These are phyloP conservation scores for Scedosporium dehoogii DNA, from an alignment of 2,329 filamentous ascomycete genomes.

Conservation along the genomic window DNA sequence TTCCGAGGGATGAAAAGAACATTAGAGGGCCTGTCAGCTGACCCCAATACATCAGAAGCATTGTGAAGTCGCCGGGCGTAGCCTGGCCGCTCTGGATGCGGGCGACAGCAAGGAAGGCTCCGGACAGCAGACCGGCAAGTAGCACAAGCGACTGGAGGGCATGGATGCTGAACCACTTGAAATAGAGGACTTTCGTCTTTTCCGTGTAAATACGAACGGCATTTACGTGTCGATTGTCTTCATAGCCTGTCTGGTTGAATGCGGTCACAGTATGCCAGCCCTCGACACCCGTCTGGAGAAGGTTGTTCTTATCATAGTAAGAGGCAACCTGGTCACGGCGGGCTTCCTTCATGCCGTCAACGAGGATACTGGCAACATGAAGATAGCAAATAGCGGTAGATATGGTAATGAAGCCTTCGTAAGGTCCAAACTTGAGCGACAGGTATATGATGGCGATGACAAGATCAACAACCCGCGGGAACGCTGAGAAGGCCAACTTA, in stretches of 20 bases:
- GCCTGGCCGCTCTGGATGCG: conserved; percentile 54
- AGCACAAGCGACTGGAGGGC: conserved; percentile 53
- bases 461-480: conserved; percentile 53
- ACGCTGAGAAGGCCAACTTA: conserved; percentile 45
- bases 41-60: conserved; percentile 64
- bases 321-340: conserved; percentile 41
- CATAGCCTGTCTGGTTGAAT: conserved; percentile 49
- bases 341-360: conserved; percentile 37
- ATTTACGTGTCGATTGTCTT: conserved; percentile 41
- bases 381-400: conserved; percentile 48
- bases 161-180: conserved; percentile 12
- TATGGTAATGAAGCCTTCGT: conserved; percentile 53
- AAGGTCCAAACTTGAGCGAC: conserved; percentile 46
- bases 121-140: conserved; percentile 59
- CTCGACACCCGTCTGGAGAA: conserved; percentile 44
- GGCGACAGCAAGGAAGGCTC: conserved; percentile 49
- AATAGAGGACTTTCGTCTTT: conserved; percentile 24
- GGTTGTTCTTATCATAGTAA: conserved; percentile 44
- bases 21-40: conserved; percentile 62
- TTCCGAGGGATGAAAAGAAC: conserved; percentile 53
- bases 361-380: conserved; percentile 41
- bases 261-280: conserved; percentile 51
- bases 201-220: conserved; percentile 26
- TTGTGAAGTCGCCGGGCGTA: conserved; percentile 58
- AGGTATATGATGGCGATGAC: conserved; percentile 49